These are phyloP conservation scores for Chrysoporthe austroafricana DNA, from an alignment of 2,329 filamentous ascomycete genomes.

Conservation along the genomic window DNA sequence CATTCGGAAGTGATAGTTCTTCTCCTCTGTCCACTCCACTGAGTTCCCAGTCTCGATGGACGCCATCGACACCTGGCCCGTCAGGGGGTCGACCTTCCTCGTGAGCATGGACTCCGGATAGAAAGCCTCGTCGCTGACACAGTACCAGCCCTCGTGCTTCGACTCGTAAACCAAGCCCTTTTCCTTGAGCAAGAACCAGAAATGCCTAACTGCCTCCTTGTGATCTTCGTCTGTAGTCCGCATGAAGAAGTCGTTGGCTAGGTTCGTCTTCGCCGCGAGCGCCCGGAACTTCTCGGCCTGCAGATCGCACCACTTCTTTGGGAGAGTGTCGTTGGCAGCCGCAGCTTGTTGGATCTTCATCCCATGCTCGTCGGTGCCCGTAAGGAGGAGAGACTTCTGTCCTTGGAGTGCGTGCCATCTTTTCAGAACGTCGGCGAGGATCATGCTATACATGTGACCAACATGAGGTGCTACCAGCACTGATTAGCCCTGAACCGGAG, in stretches of 20 bases:
- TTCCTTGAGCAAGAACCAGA: slow-evolving; percentile 82
- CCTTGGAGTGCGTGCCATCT: slow-evolving; percentile 84
- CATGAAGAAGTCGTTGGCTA: slow-evolving; percentile 85
- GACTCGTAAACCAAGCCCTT: slow-evolving; percentile 80
- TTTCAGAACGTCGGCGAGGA: slow-evolving; percentile 89
- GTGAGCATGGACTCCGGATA: slow-evolving; percentile 80
- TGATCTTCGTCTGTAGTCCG: slow-evolving; percentile 87
- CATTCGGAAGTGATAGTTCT: slow-evolving; percentile 92
- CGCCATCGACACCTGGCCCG: slow-evolving; percentile 80
- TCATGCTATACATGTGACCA: slow-evolving; percentile 91
- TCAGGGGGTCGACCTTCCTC: slow-evolving; percentile 74
- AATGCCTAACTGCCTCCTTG: slow-evolving; percentile 81
- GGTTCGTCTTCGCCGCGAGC: slow-evolving; percentile 69
- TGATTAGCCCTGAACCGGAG: slow-evolving; percentile 31
- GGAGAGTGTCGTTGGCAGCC: slow-evolving; percentile 67
- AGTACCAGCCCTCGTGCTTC: slow-evolving; percentile 95
- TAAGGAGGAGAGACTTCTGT: slow-evolving; percentile 73
- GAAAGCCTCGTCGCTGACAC: slow-evolving; percentile 94
- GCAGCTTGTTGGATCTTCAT: slow-evolving; percentile 96
- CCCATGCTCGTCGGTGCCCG: slow-evolving; percentile 96
- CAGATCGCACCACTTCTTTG: slow-evolving; percentile 86
- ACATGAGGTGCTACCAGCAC: slow-evolving; percentile 76
- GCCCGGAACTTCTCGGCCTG: slow-evolving; percentile 80
- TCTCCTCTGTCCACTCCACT: slow-evolving; percentile 93
- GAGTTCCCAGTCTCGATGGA: slow-evolving; percentile 87